phyloP scores from a whole-genome alignment of 257 asterid species.

The Forsythia suspensa region DNA sequence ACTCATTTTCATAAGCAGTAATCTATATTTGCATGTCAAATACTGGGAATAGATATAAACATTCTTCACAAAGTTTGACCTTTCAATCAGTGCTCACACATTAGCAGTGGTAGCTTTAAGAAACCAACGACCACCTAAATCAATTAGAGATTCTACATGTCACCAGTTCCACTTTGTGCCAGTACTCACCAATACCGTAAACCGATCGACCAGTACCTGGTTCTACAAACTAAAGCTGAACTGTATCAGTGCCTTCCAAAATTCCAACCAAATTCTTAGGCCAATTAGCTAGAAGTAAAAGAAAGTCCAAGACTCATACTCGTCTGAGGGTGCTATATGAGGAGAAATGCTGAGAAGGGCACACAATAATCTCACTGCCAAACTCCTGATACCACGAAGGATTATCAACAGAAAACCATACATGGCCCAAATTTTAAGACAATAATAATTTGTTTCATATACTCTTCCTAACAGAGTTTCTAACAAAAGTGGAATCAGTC shows the following conservation, averaged over 20 bases:
- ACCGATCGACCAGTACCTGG: neutral
- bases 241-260: too few relatives aligned
- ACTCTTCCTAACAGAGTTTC: too few relatives aligned
- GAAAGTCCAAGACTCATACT: neutral
- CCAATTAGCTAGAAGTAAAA: neutral
- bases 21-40: neutral
- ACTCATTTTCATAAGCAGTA: too few relatives aligned
- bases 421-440: neutral
- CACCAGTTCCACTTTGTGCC: neutral
- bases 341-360: neutral
- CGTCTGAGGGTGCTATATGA: neutral
- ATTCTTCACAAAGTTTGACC: neutral
- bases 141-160: neutral
- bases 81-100: neutral
- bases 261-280: neutral
- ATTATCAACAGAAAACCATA: neutral
- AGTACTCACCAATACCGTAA: neutral
- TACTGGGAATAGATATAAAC: neutral
- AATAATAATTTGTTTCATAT: too few relatives aligned
- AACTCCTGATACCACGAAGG: neutral
- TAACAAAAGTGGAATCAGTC: too few relatives aligned
- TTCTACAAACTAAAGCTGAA: neutral
- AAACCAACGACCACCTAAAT: neutral
- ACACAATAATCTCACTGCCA: neutral
- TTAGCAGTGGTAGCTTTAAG: too few relatives aligned